phyloP scores from a whole-genome alignment of 805 yeast genomes.

The Nakazawaea ambrosiae region DNA sequence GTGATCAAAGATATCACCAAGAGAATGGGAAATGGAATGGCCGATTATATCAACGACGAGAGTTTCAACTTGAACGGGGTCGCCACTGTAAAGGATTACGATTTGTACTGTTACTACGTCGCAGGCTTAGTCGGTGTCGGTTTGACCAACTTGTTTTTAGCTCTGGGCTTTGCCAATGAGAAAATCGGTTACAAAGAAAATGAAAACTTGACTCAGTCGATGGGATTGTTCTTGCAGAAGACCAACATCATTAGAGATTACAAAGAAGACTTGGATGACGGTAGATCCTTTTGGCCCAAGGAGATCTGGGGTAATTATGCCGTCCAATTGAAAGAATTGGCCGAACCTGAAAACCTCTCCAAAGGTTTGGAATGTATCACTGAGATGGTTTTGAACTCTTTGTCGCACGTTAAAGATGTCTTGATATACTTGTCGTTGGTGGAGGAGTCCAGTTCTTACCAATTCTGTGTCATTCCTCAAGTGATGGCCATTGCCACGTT shows the following conservation, averaged over 20 bases:
- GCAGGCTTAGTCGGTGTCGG: constrained; percentile 99
- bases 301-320: constrained; percentile 88
- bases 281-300: constrained; percentile 92
- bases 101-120: constrained; percentile 91
- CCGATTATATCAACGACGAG: constrained; percentile 76
- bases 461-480: constrained; percentile 96
- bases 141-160: constrained; percentile 70
- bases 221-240: constrained; percentile 95
- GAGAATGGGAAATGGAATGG: constrained; percentile 98
- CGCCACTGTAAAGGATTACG: constrained; percentile 71
- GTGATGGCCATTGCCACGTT: constrained; percentile 98
- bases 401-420: constrained; percentile 71
- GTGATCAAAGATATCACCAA: constrained; percentile 70
- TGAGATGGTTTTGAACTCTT: constrained; percentile 72
- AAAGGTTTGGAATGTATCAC: constrained; percentile 72
- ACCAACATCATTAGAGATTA: constrained; percentile 95
- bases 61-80: constrained; percentile 77
- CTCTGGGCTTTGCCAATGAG: constrained; percentile 62
- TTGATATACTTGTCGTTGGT: constrained; percentile 69
- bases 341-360: constrained; percentile 34
- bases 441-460: constrained; percentile 75
- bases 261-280: constrained; percentile 85
- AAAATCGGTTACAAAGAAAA: constrained; percentile 36
- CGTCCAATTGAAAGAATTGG: constrained; percentile 53
- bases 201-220: constrained; percentile 61